These are phyloP conservation scores for Camellia japonica DNA, from an alignment of 148 eudicot genomes.

Conservation along the genomic window DNA sequence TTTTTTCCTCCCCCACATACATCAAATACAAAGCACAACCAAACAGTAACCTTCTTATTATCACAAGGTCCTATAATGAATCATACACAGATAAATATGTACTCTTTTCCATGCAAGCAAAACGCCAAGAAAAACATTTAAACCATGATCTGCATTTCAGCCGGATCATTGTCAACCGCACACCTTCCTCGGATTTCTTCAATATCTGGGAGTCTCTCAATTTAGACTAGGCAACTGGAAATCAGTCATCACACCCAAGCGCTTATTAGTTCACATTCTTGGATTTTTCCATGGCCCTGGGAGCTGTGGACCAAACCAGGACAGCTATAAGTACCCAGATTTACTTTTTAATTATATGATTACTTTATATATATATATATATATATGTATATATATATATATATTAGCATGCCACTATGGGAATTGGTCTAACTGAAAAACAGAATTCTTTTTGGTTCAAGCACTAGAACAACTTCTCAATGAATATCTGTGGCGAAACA, in stretches of 20 bases:
- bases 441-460: background rate
- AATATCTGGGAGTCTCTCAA: background rate
- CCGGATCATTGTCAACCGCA: background rate
- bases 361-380: too few relatives aligned
- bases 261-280: constrained; percentile 44
- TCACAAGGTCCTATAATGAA: constrained; percentile 9
- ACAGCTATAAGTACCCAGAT: background rate
- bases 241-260: constrained; percentile 12
- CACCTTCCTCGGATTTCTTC: background rate
- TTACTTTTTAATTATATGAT: background rate
- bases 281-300: constrained; percentile 75
- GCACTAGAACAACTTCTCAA: background rate
- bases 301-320: constrained; percentile 45
- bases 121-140: constrained; percentile 1
- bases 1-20: constrained; percentile 8
- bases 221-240: constrained; percentile 15
- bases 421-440: too few relatives aligned
- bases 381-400: too few relatives aligned
- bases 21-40: constrained; percentile 27
- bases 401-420: too few relatives aligned
- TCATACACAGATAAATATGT: constrained; percentile 6
- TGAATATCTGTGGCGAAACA: background rate
- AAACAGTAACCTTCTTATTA: constrained; percentile 9
- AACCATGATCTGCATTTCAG: background rate
- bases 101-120: constrained; percentile 10